Evolutionary conservation across 148 eudicot genomes (phyloP).

Genomic region (Camellia granthamiana): DNA sequence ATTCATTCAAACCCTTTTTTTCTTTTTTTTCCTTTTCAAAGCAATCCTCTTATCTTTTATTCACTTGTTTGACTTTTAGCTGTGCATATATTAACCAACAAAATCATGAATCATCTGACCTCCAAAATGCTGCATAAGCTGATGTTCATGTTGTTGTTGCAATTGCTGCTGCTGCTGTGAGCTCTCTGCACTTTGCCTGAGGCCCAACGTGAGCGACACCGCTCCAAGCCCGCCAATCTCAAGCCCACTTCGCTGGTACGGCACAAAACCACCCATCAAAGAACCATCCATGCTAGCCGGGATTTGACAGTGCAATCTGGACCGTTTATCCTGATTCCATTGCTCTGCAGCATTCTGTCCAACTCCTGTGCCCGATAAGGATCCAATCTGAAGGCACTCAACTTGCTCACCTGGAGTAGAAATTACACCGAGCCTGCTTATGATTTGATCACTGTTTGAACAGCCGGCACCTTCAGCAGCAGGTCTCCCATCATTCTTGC

Average conservation of each 20-base stretch:
- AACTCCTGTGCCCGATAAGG: neutral
- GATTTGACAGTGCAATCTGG: conserved; percentile 37
- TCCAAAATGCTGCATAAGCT: conserved; percentile 46
- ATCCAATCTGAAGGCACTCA: conserved; percentile 21
- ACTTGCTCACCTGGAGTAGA: conserved; percentile 15
- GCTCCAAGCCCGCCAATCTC: conserved; percentile 48
- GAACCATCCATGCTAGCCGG: conserved; percentile 41
- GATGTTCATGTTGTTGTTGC: conserved; percentile 37
- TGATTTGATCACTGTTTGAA: conserved; percentile 17
- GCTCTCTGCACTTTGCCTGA: conserved; percentile 58
- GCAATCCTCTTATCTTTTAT: neutral
- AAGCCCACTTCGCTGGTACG: conserved; percentile 41
- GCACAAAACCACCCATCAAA: conserved; percentile 34
- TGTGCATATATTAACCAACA: conserved; percentile 27
- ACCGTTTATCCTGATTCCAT: conserved; percentile 45
- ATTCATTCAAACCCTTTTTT: too few species aligned
- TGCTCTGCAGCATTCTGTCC: conserved; percentile 20
- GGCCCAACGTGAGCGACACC: conserved; percentile 66
- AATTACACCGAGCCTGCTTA: conserved; percentile 6
- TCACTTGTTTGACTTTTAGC: neutral
- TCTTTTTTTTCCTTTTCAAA: too few species aligned
- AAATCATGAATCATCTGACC: conserved; percentile 55
- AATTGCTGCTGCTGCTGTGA: conserved; percentile 39
- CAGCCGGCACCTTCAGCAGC: conserved; percentile 9
- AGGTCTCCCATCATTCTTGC: conserved; percentile 17